Evolutionary conservation across 371 early-diverging fungal species (phyloP).

Genomic region (Dinochytrium kinnereticum): DNA sequence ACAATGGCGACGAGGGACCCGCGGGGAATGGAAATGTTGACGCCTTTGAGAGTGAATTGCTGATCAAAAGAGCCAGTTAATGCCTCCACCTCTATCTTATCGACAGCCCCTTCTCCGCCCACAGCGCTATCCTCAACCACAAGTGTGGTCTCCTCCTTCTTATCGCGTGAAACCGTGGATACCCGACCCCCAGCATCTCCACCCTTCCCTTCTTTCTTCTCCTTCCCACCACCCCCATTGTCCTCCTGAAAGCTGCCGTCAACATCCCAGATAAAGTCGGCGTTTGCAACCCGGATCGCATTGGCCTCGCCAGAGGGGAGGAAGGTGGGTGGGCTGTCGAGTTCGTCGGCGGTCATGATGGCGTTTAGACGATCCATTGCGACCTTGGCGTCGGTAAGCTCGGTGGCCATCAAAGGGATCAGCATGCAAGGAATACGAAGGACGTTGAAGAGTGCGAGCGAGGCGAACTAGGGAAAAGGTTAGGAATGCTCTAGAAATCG

Average conservation of each 20-base stretch:
- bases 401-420: constrained; percentile 27
- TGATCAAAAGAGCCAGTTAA: not conserved
- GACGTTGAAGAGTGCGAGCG: constrained; percentile 47
- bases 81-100: constrained; percentile 1
- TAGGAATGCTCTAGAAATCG: constrained; percentile 22
- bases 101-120: not conserved
- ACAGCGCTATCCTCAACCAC: not conserved
- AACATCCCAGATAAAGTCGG: constrained; percentile 52
- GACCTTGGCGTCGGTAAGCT: constrained; percentile 32
- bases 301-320: not conserved
- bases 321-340: constrained; percentile 16
- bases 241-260: constrained; percentile 7
- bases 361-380: constrained; percentile 28
- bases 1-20: constrained; percentile 35
- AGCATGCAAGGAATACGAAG: constrained; percentile 34
- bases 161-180: too few relatives aligned
- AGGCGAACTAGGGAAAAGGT: constrained; percentile 24
- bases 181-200: too few relatives aligned
- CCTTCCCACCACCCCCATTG: constrained; percentile 3
- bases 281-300: constrained; percentile 36
- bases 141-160: constrained; percentile 3
- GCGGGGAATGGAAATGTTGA: constrained; percentile 14
- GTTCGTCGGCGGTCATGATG: constrained; percentile 37
- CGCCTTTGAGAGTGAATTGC: constrained; percentile 6
- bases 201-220: not conserved